Conservation (phyloP, 1,284 basidiomycete genomes). For the Schizophyllum amplum region DNA sequence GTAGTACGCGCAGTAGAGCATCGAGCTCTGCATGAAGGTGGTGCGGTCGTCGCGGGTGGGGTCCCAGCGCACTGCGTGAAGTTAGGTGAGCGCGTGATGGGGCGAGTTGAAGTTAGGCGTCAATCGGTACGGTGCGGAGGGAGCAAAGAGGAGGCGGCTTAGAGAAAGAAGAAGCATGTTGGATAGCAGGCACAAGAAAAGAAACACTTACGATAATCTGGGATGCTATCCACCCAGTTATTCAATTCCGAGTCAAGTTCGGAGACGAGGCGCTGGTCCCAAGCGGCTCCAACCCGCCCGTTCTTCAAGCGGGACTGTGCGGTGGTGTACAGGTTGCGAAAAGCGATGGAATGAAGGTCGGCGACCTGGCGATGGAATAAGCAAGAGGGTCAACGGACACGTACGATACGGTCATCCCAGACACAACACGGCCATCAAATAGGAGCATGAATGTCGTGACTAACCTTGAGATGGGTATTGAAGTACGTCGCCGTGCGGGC, state of each 20-base stretch:
- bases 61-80: conserved; percentile 50
- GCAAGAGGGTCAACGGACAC: too few relatives aligned
- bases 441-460: too few relatives aligned
- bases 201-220: neutral
- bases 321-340: neutral
- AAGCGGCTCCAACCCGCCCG: neutral
- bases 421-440: too few relatives aligned
- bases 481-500: neutral
- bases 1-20: conserved; percentile 52
- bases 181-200: too few relatives aligned
- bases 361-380: too few relatives aligned
- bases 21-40: conserved; percentile 55
- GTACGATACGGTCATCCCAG: too few relatives aligned
- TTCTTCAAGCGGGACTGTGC: neutral
- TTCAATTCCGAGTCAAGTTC: conserved; percentile 12
- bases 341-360: neutral
- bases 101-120: neutral
- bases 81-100: neutral
- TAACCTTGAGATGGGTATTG: conserved; percentile 35
- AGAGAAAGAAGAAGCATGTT: too few relatives aligned
- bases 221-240: conserved; percentile 8
- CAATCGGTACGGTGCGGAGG: neutral
- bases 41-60: conserved; percentile 36
- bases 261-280: neutral
- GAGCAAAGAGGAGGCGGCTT: too few relatives aligned